Evolutionary conservation across 2,329 filamentous ascomycete genomes (phyloP), one percentile per base, ranked within the genome.

Genomic region (Parastagonospora avenae): DNA sequence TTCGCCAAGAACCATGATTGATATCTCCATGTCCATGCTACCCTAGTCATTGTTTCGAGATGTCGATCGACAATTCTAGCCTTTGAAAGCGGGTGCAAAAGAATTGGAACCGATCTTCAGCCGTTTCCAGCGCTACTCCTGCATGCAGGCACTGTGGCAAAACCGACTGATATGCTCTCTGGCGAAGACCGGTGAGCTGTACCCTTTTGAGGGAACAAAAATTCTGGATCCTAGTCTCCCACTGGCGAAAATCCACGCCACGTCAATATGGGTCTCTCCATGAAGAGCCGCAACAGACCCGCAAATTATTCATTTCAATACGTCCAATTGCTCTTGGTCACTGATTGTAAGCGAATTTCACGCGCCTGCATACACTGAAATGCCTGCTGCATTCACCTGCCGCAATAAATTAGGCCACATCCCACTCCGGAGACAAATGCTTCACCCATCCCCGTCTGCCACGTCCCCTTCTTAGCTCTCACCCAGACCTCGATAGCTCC

Each of bases 191-290:
- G 69, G 67, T 71, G 64, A 71, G 64, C 71, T 66, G 65, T 72
- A 61, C 65, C 70, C 64, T 70, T 68, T 69, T 60, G 57, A 36
- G 33, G 63, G 62, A 65, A 66, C 64, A 65, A 67, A 64, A 62
- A 70, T 66, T 73, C 64, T 74, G 68, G 70, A 72, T 71, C 70
- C 67, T 66, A 59, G 62, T 58, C 55, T 50, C 86, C 82, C 86
- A 92, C 87, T 93, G 90, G 90, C 84, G 84, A 85, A 82, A 82
- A 88, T 82, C 81, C 80, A 87, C 87, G 91, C 91, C 91, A 89
- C 91, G 95, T 92, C 90, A 90, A 71, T 76, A 77, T 76, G 76
- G 76, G 75, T 72, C 76, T 74, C 51, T 73, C 63, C 60, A 55
- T 66, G 68, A 70, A 75, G 74, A 76, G 73, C 74, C 73, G 73